A percentile compares a stretch with the other conserved stretches of the same genome.
phyloP scores from a whole-genome alignment of 345 rosid genomes.

The Camelina laxa region DNA sequence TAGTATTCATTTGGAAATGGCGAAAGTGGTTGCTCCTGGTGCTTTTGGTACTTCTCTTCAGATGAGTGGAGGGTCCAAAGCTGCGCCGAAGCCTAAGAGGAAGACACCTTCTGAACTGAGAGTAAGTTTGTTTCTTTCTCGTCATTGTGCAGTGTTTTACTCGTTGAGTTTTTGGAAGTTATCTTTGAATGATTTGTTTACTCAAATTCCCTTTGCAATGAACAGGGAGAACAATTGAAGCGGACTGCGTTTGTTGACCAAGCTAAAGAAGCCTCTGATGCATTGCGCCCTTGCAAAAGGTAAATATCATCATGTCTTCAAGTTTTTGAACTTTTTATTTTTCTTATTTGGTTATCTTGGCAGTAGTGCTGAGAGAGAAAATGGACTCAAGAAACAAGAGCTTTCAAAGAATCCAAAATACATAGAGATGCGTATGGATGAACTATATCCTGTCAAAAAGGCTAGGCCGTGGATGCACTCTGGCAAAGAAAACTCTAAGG shows the following conservation, averaged over 20 bases:
- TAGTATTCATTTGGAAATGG: conserved; percentile 47
- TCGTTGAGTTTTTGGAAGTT: not conserved
- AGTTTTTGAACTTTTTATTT: not conserved
- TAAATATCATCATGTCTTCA: conserved; percentile 31
- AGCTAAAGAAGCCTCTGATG: conserved; percentile 54
- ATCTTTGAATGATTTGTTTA: not conserved
- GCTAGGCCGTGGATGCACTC: conserved; percentile 58
- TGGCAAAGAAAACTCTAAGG: conserved; percentile 75
- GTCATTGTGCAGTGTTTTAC: not conserved
- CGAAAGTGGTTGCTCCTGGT: conserved; percentile 68
- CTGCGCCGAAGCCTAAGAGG: conserved; percentile 56
- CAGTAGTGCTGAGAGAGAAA: conserved; percentile 43
- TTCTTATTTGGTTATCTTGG: conserved; percentile 35
- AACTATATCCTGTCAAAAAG: conserved; percentile 79
- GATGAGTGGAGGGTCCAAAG: conserved; percentile 51
- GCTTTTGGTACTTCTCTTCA: conserved; percentile 54
- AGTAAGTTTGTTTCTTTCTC: conserved; percentile 47
- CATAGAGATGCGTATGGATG: conserved; percentile 71
- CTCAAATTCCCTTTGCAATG: conserved; percentile 10
- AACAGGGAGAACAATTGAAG: conserved; percentile 77
- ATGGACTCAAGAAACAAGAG: conserved; percentile 60
- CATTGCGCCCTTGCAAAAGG: conserved; percentile 52
- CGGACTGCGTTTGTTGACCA: conserved; percentile 56
- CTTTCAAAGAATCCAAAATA: conserved; percentile 60
- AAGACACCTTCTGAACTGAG: conserved; percentile 91